Percentiles rank a stretch among this genome's conserved stretches.
phyloP scores from a whole-genome alignment of 768 basidiomycete genomes.

The Atractiella rhizophila region DNA sequence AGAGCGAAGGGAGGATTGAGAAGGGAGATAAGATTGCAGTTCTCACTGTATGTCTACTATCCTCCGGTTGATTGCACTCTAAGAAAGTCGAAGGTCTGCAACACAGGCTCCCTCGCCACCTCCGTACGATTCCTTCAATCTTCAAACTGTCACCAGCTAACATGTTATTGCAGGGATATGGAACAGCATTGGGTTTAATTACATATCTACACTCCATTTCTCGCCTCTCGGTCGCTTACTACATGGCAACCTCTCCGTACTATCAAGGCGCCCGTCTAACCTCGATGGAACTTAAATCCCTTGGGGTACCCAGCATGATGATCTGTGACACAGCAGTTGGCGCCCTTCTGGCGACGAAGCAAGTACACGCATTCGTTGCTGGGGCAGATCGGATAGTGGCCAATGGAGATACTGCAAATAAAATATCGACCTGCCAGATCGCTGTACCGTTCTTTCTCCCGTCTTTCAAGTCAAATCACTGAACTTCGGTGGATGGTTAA shows the following conservation, averaged over 20 bases:
- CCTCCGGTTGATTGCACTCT: no score
- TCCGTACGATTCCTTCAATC: conserved; percentile 32
- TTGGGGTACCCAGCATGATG: conserved; percentile 68
- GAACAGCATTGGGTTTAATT: conserved; percentile 80
- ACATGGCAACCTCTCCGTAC: conserved; percentile 80
- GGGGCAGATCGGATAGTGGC: conserved; percentile 37
- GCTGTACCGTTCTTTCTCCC: conserved; percentile 53
- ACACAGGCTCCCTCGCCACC: conserved; percentile 87
- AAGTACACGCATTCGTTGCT: conserved; percentile 26
- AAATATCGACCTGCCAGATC: conserved; percentile 92
- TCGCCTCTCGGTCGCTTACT: conserved; percentile 59
- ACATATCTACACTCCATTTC: conserved; percentile 59
- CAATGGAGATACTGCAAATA: conserved; percentile 96
- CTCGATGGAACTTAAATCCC: conserved; percentile 59
- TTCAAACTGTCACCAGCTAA: conserved; percentile 1
- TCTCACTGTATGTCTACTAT: conserved; percentile 30
- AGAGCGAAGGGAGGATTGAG: conserved; percentile 24
- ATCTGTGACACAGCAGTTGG: conserved; percentile 96
- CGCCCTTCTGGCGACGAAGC: conserved; percentile 59
- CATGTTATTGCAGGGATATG: conserved; percentile 45
- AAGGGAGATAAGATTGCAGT: conserved; percentile 37
- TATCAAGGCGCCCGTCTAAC: conserved; percentile 78
- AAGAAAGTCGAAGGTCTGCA: conserved; percentile 46
- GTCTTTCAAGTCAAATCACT: background rate
- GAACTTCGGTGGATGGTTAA: background rate